Percentiles rank a stretch among this genome's conserved stretches.
Evolutionary conservation across 108 stramenopile species (phyloP).

Genomic region (Aurantiochytrium sp.): DNA sequence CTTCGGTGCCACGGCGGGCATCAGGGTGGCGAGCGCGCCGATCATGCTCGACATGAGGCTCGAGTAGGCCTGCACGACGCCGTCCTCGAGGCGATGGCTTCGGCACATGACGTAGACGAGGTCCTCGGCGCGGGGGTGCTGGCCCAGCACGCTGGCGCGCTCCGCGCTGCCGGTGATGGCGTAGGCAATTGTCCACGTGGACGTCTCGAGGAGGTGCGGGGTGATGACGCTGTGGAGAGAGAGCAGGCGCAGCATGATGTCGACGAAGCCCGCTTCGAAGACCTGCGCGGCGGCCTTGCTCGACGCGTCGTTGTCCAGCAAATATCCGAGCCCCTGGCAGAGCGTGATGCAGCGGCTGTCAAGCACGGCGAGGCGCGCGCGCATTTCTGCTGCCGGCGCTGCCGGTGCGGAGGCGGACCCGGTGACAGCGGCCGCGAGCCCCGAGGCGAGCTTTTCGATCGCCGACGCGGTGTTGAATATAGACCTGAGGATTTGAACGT

Average conservation of each 20-base stretch:
- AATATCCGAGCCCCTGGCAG: not conserved
- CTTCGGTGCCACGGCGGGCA: not conserved
- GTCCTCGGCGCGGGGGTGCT: not conserved
- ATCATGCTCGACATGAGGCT: not conserved
- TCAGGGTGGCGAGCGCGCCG: not conserved
- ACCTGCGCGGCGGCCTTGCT: not conserved
- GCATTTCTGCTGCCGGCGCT: no score
- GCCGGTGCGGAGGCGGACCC: no score
- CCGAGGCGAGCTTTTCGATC: not conserved
- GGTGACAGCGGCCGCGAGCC: no score
- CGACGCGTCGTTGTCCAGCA: not conserved
- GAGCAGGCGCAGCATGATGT: not conserved
- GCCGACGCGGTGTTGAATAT: not conserved
- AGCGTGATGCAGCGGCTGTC: constrained; percentile 14
- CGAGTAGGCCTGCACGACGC: not conserved
- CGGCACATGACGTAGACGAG: not conserved
- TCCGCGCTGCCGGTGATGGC: not conserved
- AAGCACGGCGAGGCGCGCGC: not conserved
- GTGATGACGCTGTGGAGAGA: not conserved
- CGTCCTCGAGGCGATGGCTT: not conserved
- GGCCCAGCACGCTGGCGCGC: not conserved
- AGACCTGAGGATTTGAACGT: not conserved
- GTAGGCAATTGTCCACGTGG: not conserved
- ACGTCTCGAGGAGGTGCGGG: not conserved
- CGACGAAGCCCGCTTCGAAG: not conserved